These are phyloP conservation scores for Kondoa malvinella DNA, from an alignment of 768 basidiomycete species.

Conservation along the genomic window DNA sequence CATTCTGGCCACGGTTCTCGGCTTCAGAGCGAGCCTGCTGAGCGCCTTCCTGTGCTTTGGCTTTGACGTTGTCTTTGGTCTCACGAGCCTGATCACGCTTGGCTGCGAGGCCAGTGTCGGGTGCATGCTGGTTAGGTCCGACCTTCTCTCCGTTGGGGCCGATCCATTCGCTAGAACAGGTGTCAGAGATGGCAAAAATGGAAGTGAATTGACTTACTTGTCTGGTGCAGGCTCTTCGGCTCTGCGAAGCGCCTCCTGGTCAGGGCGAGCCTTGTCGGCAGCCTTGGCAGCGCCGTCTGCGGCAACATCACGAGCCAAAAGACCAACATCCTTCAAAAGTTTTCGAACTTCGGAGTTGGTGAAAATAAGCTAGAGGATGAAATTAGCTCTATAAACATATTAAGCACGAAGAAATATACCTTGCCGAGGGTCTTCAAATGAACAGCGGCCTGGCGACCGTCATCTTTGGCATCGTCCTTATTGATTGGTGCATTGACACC, in stretches of 20 bases:
- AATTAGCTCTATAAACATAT: slow-evolving; percentile 32
- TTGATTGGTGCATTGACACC: slow-evolving; percentile 35
- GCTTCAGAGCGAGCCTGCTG: slow-evolving; percentile 19
- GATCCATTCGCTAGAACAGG: slow-evolving; percentile 14
- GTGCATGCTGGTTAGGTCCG: slow-evolving; percentile 39
- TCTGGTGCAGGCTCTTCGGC: slow-evolving; percentile 12
- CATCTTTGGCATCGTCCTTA: slow-evolving; percentile 40
- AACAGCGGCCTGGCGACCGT: slow-evolving; percentile 50
- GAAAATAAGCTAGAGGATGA: slow-evolving; percentile 42
- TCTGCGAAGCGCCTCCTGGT: slow-evolving; percentile 42
- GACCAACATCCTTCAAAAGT: slow-evolving; percentile 32
- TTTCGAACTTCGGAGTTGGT: slow-evolving; percentile 51
- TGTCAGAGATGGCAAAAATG: slow-evolving; percentile 6
- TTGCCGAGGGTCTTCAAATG: slow-evolving; percentile 65
- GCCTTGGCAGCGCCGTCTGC: slow-evolving; percentile 49
- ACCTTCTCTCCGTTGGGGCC: slow-evolving; percentile 22
- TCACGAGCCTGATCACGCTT: slow-evolving; percentile 37
- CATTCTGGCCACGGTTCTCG: slow-evolving; percentile 16
- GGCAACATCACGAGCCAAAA: slow-evolving; percentile 31
- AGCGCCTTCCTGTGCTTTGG: slow-evolving; percentile 10
- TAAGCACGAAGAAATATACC: not conserved
- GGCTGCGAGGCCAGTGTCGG: slow-evolving; percentile 36
- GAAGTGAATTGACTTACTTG: not conserved
- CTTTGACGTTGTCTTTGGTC: slow-evolving; percentile 10
- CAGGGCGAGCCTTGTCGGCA: slow-evolving; percentile 52